Percentiles rank a stretch among this genome's conserved stretches.
phyloP scores from a whole-genome alignment of 208 protist species.

The Leishmania lainsoni region DNA sequence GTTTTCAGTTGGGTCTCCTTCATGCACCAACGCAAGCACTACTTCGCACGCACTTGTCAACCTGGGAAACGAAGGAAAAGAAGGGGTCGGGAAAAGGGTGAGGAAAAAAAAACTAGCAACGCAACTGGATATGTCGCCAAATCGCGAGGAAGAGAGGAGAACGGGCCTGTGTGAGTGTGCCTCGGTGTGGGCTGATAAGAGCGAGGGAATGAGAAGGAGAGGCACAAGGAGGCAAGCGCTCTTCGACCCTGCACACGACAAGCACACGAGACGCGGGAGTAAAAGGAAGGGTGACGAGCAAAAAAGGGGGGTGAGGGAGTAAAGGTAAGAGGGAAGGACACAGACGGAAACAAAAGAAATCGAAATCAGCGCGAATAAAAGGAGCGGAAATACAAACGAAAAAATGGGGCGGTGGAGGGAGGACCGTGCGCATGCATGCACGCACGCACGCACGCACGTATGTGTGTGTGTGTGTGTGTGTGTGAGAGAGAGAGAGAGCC shows the following conservation, averaged over 20 bases:
- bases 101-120: not conserved
- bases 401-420: not conserved
- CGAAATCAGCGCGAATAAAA: not conserved
- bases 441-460: not conserved
- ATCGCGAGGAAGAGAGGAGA: not conserved
- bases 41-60: not conserved
- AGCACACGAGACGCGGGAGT: not conserved
- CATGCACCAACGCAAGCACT: not conserved
- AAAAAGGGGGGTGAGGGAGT: not conserved
- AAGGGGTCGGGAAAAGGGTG: not conserved
- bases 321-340: not conserved
- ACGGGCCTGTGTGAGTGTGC: not conserved
- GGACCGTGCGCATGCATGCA: not conserved
- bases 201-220: not conserved
- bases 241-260: not conserved
- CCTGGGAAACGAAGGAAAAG: not conserved
- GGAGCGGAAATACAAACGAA: not conserved
- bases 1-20: not conserved
- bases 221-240: not conserved
- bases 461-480: not conserved
- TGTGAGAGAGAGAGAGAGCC: too few species aligned
- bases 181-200: not conserved
- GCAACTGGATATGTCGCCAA: not conserved
- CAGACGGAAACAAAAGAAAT: constrained; percentile 6
- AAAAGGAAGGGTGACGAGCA: not conserved